These are phyloP conservation scores for Paramecium biaurelia DNA, from an alignment of 73 alveolate genomes.

Conservation along the genomic window DNA sequence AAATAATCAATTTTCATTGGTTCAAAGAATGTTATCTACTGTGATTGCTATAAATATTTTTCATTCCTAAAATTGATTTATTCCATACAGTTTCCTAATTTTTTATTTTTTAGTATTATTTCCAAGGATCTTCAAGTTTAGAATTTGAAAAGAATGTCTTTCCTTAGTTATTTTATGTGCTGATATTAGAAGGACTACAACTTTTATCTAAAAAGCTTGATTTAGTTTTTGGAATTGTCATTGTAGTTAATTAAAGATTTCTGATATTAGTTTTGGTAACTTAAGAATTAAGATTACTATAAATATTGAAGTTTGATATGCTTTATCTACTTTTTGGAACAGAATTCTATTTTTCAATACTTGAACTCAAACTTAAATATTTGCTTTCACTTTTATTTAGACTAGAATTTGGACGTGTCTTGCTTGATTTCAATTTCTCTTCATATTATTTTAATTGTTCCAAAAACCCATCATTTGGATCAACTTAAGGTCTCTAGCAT, in stretches of 20 bases:
- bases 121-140: background rate
- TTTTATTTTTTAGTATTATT: background rate
- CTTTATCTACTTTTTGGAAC: background rate
- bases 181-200: background rate
- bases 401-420: background rate
- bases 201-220: background rate
- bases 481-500: background rate
- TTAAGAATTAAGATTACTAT: background rate
- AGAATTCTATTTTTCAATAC: background rate
- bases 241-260: background rate
- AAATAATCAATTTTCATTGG: background rate
- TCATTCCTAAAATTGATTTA: background rate
- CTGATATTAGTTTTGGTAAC: background rate
- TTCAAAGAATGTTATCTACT: background rate
- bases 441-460: slow-evolving; percentile 15
- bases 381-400: background rate
- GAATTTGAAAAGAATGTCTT: background rate
- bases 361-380: background rate
- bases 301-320: background rate
- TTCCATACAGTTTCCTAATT: background rate
- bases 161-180: background rate
- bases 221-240: background rate
- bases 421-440: background rate
- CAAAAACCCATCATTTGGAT: slow-evolving; percentile 11
- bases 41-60: background rate